A percentile compares a stretch with the other conserved stretches of the same genome.
These are phyloP conservation scores for Penicillium mononematosum DNA, from an alignment of 495 filamentous ascomycete genomes.

Conservation along the genomic window DNA sequence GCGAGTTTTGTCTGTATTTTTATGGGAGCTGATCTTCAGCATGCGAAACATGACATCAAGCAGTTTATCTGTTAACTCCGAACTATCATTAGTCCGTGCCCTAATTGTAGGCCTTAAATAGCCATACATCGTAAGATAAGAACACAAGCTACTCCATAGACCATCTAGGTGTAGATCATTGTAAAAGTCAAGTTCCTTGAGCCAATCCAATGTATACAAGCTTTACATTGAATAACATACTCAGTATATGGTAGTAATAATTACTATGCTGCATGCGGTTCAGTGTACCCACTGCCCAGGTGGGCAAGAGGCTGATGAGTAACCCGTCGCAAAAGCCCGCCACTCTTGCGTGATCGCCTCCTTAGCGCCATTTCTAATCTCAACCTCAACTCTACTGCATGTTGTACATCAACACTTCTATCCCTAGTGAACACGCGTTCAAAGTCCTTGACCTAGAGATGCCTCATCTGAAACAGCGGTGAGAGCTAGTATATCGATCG, in stretches of 20 bases:
- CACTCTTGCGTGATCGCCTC: constrained; percentile 39
- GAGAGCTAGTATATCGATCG: not conserved
- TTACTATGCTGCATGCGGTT: too few relatives aligned
- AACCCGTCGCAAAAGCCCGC: constrained; percentile 19
- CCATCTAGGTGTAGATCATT: too few relatives aligned
- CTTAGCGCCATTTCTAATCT: constrained; percentile 25
- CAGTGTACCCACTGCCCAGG: too few relatives aligned
- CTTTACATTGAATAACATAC: too few relatives aligned
- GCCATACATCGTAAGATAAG: not conserved
- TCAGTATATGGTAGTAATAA: too few relatives aligned
- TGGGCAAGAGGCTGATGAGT: constrained; percentile 1
- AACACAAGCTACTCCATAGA: not conserved
- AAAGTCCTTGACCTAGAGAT: not conserved
- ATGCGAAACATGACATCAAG: constrained; percentile 10
- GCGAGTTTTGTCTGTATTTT: constrained; percentile 8
- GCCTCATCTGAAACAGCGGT: constrained; percentile 17
- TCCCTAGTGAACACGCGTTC: not conserved
- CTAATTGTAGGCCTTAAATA: not conserved
- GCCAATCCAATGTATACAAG: too few relatives aligned
- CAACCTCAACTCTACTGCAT: constrained; percentile 20
- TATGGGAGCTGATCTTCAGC: constrained; percentile 12
- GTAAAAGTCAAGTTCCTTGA: too few relatives aligned
- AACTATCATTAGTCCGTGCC: not conserved
- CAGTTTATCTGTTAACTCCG: not conserved
- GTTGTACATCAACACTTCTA: not conserved